Evolutionary conservation across 192 early-diverging fungal genomes (phyloP).

Genomic region (Neocallimastix lanati): DNA sequence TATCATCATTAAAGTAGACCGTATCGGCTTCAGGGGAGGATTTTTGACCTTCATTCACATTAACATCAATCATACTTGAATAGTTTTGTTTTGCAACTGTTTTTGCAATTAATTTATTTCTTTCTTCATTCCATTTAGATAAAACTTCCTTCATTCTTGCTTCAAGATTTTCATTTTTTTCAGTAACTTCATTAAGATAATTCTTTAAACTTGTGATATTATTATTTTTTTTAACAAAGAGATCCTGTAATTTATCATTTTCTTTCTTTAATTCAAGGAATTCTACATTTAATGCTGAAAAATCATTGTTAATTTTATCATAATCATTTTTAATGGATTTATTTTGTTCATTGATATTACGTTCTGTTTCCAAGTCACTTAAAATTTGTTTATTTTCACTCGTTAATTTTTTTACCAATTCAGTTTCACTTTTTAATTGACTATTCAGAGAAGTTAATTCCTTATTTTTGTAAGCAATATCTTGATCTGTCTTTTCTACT

Average conservation of each 20-base stretch:
- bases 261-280: background rate
- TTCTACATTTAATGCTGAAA: background rate
- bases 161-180: background rate
- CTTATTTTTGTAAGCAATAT: background rate
- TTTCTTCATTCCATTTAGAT: background rate
- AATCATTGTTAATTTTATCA: background rate
- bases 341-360: background rate
- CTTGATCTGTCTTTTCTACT: background rate
- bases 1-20: background rate
- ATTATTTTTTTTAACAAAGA: background rate
- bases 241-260: background rate
- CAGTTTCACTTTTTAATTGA: background rate
- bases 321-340: background rate
- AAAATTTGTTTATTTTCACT: background rate
- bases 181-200: background rate
- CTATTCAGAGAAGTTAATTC: background rate
- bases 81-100: background rate
- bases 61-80: background rate
- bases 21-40: background rate
- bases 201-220: background rate
- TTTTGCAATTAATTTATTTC: background rate
- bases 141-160: background rate
- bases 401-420: background rate
- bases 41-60: too few relatives aligned
- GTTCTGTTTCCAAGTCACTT: background rate